These are phyloP conservation scores for Basipetospora chlamydospora DNA, from an alignment of 2,329 filamentous ascomycete species.

Conservation along the genomic window DNA sequence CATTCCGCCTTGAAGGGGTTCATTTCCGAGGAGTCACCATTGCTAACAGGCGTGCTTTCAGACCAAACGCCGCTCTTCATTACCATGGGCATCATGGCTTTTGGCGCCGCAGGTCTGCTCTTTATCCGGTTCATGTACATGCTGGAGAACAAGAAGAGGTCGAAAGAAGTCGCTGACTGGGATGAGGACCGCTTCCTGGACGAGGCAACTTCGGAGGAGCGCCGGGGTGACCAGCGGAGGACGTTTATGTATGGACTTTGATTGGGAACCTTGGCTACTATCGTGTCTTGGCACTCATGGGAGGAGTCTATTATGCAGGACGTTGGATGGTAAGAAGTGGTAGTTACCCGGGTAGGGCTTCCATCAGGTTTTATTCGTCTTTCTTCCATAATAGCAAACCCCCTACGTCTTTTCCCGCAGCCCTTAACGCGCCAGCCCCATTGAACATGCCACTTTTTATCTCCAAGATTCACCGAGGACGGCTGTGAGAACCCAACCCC, in stretches of 20 bases:
- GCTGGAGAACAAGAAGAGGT: slow-evolving; percentile 8
- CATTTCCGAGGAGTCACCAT: not conserved
- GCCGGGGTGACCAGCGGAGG: slow-evolving; percentile 6
- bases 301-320: not conserved
- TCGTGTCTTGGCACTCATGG: not conserved
- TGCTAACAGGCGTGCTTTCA: not conserved
- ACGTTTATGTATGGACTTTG: slow-evolving; percentile 6
- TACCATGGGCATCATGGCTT: slow-evolving; percentile 10
- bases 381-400: no score
- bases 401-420: no score
- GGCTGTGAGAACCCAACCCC: no score
- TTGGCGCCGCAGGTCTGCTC: slow-evolving; percentile 8
- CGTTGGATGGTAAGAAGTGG: no score
- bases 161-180: slow-evolving; percentile 7
- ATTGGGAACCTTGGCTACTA: not conserved
- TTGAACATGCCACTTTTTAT: no score
- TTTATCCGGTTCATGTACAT: slow-evolving; percentile 9
- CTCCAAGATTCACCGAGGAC: no score
- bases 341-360: no score
- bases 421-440: no score
- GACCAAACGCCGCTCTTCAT: slow-evolving; percentile 8
- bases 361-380: no score
- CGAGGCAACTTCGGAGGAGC: slow-evolving; percentile 3
- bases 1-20: not conserved
- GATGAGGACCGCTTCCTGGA: slow-evolving; percentile 7